Base-by-base conservation (phyloP, 2,329 filamentous ascomycete genomes). In the Ambrosiella cleistominuta region DNA sequence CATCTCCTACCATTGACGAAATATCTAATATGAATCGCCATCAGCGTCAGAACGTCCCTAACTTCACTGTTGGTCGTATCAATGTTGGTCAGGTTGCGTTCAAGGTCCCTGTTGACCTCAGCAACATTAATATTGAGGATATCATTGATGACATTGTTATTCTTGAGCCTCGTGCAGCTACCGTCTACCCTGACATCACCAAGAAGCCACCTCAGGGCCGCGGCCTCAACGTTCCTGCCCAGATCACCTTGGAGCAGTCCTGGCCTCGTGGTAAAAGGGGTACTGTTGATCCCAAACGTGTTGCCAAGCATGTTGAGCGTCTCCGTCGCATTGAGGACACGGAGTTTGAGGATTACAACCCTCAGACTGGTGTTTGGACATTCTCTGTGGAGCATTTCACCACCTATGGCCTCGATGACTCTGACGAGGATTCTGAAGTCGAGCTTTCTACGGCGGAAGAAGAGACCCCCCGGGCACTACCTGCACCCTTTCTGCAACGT, bases 321-420 rank as follows among this genome's bases (percentile, higher is more conserved):
- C 79, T 98, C 27, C 86, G 82, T 74, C 81, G 79, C 60, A 88
- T 96, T 42, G 73, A 74, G 7, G 84, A 88, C 67, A 97, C 93
- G 0, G 81, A 81, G 3, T 97, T 95, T 65, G 75, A 90, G 64
- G 76, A 77, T 65, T 98, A 96, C 69, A 79, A 94, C 62, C 74
- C 76, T 59, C 76, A 87, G 1, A 89, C 82, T 56, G 93, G 91
- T 56, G 79, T 86, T 52, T 98, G 94, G 94, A 80, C 80, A 12
- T 98, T 98, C 72, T 82, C 76, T 8, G 93, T 98, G n/a, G 83
- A 91, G 66, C 93, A 98, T 69, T 98, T 94, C 69, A 97, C 91
- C 1, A 95, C 89, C 1, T 98, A 98, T 67, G 90, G 86, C 45
- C 76, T 97, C 57, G 85, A 91, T 62, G 88, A 86, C 45, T 19